Evolutionary conservation across 164 flowering plant species (phyloP).

Genomic region (Chimonanthus praecox): DNA sequence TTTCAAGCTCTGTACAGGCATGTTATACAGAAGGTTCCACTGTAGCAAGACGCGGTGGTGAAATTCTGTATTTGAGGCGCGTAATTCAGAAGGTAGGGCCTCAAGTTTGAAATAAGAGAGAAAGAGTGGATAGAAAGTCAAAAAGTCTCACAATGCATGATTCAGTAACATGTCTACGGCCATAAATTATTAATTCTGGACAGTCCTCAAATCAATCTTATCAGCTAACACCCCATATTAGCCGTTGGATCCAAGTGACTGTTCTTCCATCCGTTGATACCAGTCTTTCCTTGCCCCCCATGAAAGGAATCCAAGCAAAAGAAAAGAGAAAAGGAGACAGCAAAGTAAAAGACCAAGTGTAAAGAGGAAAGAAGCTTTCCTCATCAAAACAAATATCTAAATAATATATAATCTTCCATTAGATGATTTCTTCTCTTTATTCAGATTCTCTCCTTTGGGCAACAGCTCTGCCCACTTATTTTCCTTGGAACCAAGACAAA

Average conservation of each 20-base stretch:
- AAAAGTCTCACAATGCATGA: no score
- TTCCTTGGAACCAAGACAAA: neutral
- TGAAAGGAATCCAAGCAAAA: conserved; percentile 47
- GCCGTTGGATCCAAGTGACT: neutral
- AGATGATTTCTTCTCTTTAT: conserved; percentile 20
- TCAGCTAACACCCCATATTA: neutral
- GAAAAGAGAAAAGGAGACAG: conserved; percentile 17
- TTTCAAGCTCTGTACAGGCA: no score
- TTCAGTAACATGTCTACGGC: no score
- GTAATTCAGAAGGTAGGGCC: no score
- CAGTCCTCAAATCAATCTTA: neutral
- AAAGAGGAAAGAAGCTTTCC: conserved; percentile 22
- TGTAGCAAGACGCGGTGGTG: no score
- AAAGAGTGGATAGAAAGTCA: no score
- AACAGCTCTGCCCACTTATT: neutral
- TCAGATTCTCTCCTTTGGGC: conserved; percentile 14
- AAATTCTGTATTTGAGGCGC: no score
- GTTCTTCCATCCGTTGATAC: conserved; percentile 13
- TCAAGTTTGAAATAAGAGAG: no score
- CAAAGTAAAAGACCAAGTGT: neutral
- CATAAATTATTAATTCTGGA: no score
- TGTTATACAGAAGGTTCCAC: no score
- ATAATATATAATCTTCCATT: neutral
- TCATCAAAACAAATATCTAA: conserved; percentile 16
- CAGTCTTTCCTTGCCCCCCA: conserved; percentile 52